A percentile compares a stretch with the other conserved stretches of the same genome.
Evolutionary conservation across 2,329 filamentous ascomycete species (phyloP).

Genomic region (Nigrospora osmanthi): DNA sequence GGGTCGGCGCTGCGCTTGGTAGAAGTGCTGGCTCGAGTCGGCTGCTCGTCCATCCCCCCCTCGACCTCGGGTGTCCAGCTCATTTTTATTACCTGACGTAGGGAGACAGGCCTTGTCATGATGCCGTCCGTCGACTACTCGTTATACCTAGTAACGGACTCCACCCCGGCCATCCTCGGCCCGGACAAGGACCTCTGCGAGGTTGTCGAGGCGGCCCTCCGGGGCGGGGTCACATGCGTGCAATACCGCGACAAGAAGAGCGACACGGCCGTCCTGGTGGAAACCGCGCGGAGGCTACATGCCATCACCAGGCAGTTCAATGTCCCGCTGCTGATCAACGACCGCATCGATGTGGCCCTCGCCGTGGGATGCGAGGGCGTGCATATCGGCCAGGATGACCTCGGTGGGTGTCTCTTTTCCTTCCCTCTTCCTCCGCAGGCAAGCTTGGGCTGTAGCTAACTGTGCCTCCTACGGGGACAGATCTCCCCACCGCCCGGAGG

Average conservation of each 20-base stretch:
- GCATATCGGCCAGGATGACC: constrained; percentile 91
- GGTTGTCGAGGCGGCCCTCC: constrained; percentile 68
- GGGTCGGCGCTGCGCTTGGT: no score
- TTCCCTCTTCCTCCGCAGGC: neutral
- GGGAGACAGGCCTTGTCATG: no score
- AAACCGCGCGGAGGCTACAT: constrained; percentile 66
- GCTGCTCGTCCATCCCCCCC: no score
- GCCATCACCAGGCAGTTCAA: constrained; percentile 56
- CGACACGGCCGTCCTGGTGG: constrained; percentile 63
- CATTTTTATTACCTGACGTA: no score
- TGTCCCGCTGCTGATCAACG: constrained; percentile 86
- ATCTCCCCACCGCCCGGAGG: constrained; percentile 55
- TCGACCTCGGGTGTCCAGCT: no score
- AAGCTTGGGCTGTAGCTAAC: neutral
- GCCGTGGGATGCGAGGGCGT: constrained; percentile 85
- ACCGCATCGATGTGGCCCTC: constrained; percentile 81
- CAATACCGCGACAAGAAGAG: constrained; percentile 87
- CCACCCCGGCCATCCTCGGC: constrained; percentile 76
- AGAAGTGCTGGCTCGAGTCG: no score
- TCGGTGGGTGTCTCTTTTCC: constrained; percentile 43
- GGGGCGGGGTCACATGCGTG: constrained; percentile 76
- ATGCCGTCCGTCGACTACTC: constrained; percentile 57
- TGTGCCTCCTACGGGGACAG: constrained; percentile 24
- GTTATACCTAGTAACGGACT: constrained; percentile 89
- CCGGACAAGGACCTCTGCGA: constrained; percentile 53